These are phyloP conservation scores for Pseudopithomyces chartarum DNA, from an alignment of 2,329 filamentous ascomycete genomes.

Conservation along the genomic window DNA sequence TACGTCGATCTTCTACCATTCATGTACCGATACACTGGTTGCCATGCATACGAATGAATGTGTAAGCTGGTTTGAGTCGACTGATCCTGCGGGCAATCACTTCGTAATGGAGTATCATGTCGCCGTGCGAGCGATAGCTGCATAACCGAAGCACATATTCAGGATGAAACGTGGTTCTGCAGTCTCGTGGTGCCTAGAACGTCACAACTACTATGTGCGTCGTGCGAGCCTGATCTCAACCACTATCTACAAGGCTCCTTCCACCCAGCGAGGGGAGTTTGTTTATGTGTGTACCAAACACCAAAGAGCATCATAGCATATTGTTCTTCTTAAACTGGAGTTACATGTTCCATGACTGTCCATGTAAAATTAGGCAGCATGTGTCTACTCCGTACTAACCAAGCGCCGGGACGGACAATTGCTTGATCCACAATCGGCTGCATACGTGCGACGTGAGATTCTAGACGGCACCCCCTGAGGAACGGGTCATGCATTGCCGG, in stretches of 20 bases:
- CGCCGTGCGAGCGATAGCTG: conserved; percentile 5
- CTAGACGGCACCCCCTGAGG: background rate
- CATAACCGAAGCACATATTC: background rate
- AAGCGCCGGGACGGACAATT: conserved; percentile 2
- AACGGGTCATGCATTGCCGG: background rate
- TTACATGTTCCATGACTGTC: background rate
- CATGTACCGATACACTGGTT: background rate
- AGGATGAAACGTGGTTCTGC: background rate
- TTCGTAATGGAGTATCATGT: conserved; percentile 15
- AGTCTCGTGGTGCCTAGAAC: background rate
- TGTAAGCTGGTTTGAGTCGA: conserved; percentile 34
- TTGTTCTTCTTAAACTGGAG: too few relatives aligned
- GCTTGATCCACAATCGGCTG: background rate
- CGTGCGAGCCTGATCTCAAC: too few relatives aligned
- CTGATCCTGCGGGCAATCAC: conserved; percentile 22
- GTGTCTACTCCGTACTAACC: background rate
- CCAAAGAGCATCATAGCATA: too few relatives aligned
- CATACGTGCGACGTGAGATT: conserved; percentile 1
- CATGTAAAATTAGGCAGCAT: background rate
- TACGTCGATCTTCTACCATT: conserved; percentile 1
- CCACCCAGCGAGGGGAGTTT: too few relatives aligned
- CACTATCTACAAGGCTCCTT: too few relatives aligned
- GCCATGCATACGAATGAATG: conserved; percentile 18
- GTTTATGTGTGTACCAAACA: too few relatives aligned
- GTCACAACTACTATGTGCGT: background rate